Evolutionary conservation across 2,329 filamentous ascomycete species (phyloP), one percentile per base, ranked within the genome.

Genomic region (Fusarium pininemorale): DNA sequence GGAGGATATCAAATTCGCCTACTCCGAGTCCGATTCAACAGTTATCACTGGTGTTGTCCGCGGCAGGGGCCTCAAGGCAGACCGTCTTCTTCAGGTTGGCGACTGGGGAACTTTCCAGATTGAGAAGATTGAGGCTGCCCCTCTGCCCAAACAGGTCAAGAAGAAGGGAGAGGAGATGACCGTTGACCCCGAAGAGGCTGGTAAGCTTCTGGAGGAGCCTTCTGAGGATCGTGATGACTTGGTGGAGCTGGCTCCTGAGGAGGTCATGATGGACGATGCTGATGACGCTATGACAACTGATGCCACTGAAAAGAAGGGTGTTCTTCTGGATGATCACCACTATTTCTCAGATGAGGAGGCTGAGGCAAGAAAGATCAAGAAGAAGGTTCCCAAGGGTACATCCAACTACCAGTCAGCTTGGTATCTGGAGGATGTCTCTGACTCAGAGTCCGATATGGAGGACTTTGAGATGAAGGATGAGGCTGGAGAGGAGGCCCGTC

Each of bases 31-130:
- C 3, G 87, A 89, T n/a, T 85, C 91, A 47, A 93, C 94, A 14
- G 85, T 95, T 13, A 80, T 99, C 47, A 97, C 94, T 0, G 96
- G 96, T 75, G 90, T 96, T 7, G 91, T 98, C 35, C 89, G 96
- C 79, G 96, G 96, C 39, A 94, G 91, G 79, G 92, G 93, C 14
- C 82, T 99, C 59, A 98, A 98, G 81, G 93, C 94, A 8, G 95
- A 99, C 81, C 90, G 96, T 66, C 85, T 99, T 45, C 89, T 98
- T 11, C 95, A 98, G 79, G 87, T 99, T 57, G 95, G 95, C 45
- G 95, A 98, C 71, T 98, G 94, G 93, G 96, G 96, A 39, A 91
- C 95, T 63, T 98, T 95, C 81, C 94, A 98, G 83, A 92, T 99
- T 59, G 93, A 95, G 59, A 96, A 94, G 80, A 97, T 99, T 73